Conservation (phyloP, 148 eudicot species). For the Nyssa sinensis region DNA sequence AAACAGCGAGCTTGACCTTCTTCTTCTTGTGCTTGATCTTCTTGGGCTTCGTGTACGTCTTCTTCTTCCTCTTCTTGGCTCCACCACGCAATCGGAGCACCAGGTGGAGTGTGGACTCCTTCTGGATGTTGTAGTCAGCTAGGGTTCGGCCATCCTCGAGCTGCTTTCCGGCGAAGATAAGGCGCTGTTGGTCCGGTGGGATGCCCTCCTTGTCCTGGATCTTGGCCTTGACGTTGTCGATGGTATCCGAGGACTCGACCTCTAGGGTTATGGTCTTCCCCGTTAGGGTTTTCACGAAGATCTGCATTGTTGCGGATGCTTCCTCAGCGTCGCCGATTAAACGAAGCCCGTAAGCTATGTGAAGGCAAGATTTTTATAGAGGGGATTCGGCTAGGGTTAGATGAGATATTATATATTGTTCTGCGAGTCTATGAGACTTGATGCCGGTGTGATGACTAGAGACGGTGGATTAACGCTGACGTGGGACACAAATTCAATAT, state of each 20-base stretch:
- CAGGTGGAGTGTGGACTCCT: slow-evolving; percentile 25
- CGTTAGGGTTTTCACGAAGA: slow-evolving; percentile 24
- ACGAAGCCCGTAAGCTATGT: no score
- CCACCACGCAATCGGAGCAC: slow-evolving; percentile 22
- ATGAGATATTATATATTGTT: background rate
- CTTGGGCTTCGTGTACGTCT: slow-evolving; percentile 32
- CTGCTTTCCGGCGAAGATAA: slow-evolving; percentile 31
- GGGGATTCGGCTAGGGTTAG: slow-evolving; percentile 7
- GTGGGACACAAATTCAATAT: no score
- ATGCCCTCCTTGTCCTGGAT: slow-evolving; percentile 31
- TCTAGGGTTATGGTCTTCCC: slow-evolving; percentile 22
- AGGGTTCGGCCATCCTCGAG: slow-evolving; percentile 29
- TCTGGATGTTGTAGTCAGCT: slow-evolving; percentile 32
- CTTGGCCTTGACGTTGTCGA: slow-evolving; percentile 31
- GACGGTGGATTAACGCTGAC: background rate
- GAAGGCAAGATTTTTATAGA: background rate
- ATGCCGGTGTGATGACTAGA: background rate
- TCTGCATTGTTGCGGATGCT: slow-evolving; percentile 12
- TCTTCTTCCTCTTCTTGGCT: slow-evolving; percentile 25
- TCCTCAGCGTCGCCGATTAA: background rate
- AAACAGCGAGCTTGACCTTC: slow-evolving; percentile 22
- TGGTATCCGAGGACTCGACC: slow-evolving; percentile 26
- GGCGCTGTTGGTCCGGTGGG: slow-evolving; percentile 26
- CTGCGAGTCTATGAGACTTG: background rate
- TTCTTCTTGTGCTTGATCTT: slow-evolving; percentile 30